Percentiles rank a stretch among this genome's conserved stretches.
Evolutionary conservation across 805 yeast species (phyloP).

Genomic region (Candida koratica): DNA sequence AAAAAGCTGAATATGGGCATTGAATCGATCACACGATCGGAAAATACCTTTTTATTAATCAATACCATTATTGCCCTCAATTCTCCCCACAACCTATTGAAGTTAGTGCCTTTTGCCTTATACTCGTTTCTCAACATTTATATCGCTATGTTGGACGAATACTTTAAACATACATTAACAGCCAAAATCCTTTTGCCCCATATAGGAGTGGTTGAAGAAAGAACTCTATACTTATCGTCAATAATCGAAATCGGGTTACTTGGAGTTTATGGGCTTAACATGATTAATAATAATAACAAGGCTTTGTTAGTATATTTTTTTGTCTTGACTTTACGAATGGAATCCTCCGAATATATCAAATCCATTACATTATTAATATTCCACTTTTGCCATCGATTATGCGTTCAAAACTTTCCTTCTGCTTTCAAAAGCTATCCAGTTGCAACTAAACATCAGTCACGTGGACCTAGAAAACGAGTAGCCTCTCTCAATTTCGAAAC

Average conservation of each 20-base stretch:
- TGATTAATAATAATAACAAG: background rate
- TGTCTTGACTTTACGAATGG: constrained; percentile 9
- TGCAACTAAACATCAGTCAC: too few species aligned
- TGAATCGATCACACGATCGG: constrained; percentile 23
- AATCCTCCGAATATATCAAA: constrained; percentile 11
- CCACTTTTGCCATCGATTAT: too few species aligned
- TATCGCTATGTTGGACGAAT: constrained; percentile 17
- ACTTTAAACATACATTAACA: constrained; percentile 16
- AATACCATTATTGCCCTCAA: constrained; percentile 20
- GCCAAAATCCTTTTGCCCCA: constrained; percentile 16
- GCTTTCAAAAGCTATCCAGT: too few species aligned
- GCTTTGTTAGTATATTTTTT: constrained; percentile 5
- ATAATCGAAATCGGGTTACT: constrained; percentile 3
- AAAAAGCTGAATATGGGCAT: constrained; percentile 14
- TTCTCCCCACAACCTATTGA: constrained; percentile 18
- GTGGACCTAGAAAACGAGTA: constrained; percentile 15
- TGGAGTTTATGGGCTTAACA: constrained; percentile 8
- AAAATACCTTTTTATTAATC: constrained; percentile 25
- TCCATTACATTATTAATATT: too few species aligned
- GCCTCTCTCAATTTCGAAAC: constrained; percentile 24
- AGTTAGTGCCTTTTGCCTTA: constrained; percentile 24
- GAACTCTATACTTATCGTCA: background rate
- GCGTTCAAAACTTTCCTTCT: too few species aligned
- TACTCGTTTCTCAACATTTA: constrained; percentile 28
- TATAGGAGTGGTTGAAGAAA: constrained; percentile 17